phyloP scores from a whole-genome alignment of 83 land plant genomes.

The Picea mariana region DNA sequence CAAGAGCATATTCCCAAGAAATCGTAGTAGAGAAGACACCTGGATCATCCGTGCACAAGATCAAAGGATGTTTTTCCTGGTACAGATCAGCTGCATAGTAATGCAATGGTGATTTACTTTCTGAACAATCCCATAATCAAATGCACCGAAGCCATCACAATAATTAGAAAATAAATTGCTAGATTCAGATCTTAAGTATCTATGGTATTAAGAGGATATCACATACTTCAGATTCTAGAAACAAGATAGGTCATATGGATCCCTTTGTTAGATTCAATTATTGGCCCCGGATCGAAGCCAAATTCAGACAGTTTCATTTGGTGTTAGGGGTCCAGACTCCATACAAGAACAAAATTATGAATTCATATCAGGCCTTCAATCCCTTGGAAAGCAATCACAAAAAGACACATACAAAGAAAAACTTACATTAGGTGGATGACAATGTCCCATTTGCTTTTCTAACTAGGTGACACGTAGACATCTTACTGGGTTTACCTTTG shows the following conservation, averaged over 20 bases:
- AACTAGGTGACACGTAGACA: background rate
- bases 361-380: background rate
- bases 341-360: background rate
- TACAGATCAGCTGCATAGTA: constrained; percentile 66
- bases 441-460: constrained; percentile 1
- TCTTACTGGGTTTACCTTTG: background rate
- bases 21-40: constrained; percentile 84
- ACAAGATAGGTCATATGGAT: constrained; percentile 1
- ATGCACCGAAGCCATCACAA: background rate
- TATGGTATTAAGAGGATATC: background rate
- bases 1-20: constrained; percentile 71
- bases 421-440: background rate
- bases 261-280: background rate
- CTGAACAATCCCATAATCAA: background rate
- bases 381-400: background rate
- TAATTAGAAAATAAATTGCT: background rate
- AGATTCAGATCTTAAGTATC: background rate
- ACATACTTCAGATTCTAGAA: background rate
- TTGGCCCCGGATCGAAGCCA: too few relatives aligned
- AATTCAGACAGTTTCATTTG: too few relatives aligned
- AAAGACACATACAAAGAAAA: background rate
- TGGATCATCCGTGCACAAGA: constrained; percentile 91
- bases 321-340: background rate
- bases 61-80: constrained; percentile 75
- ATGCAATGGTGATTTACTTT: background rate